phyloP scores from a whole-genome alignment of 2,329 filamentous ascomycete genomes.

The Aspergillus fischeri region DNA sequence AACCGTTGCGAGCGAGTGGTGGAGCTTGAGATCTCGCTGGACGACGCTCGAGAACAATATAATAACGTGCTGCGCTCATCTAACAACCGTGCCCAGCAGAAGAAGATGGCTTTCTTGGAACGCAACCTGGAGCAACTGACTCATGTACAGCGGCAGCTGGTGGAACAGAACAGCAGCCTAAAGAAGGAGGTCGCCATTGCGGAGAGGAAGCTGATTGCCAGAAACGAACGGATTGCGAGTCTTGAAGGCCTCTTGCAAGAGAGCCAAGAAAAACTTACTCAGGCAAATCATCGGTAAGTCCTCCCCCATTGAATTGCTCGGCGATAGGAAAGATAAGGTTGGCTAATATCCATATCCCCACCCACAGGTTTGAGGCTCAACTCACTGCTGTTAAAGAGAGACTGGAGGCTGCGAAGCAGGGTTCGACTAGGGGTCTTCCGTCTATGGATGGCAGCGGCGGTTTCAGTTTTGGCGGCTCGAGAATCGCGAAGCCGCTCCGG shows the following conservation, averaged over 20 bases:
- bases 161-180: constrained; percentile 92
- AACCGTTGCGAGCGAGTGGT: constrained; percentile 98
- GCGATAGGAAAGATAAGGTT: neutral
- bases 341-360: constrained; percentile 10
- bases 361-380: constrained; percentile 84
- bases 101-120: constrained; percentile 99
- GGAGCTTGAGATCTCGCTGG: constrained; percentile 93
- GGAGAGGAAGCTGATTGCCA: constrained; percentile 90
- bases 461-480: constrained; percentile 64
- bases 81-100: constrained; percentile 97
- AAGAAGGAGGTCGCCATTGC: constrained; percentile 99
- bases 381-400: constrained; percentile 96
- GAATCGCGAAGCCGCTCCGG: constrained; percentile 63
- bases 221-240: constrained; percentile 95
- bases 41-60: constrained; percentile 97
- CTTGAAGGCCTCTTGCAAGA: constrained; percentile 90
- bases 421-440: constrained; percentile 79
- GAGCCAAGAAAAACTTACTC: constrained; percentile 96
- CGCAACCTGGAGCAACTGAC: constrained; percentile 97
- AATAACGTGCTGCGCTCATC: constrained; percentile 95
- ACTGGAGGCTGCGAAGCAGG: constrained; percentile 88
- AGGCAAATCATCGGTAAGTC: constrained; percentile 91
- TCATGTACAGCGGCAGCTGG: constrained; percentile 92
- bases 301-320: constrained; percentile 7
- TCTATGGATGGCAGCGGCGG: constrained; percentile 60